Conservation (phyloP, 139 green algal genomes). For the Picochlorum sp. region DNA sequence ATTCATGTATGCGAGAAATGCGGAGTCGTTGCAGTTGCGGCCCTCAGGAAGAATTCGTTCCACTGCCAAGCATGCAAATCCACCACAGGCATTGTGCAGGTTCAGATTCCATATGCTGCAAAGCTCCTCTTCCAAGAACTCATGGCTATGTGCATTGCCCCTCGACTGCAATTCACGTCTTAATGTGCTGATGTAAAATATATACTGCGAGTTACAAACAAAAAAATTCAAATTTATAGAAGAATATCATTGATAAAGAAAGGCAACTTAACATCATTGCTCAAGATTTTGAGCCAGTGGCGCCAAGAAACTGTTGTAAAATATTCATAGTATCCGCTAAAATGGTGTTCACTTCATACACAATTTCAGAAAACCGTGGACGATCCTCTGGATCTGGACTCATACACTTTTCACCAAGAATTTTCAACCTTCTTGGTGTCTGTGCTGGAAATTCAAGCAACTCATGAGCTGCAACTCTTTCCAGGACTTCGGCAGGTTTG, state of each 20-base stretch:
- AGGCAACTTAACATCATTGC: not conserved
- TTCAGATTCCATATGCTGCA: slow-evolving; percentile 86
- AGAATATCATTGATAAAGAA: not conserved
- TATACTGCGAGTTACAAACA: not conserved
- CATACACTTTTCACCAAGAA: slow-evolving; percentile 29
- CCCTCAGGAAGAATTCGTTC: slow-evolving; percentile 82
- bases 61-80: slow-evolving; percentile 50
- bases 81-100: slow-evolving; percentile 53
- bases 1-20: slow-evolving; percentile 79
- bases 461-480: slow-evolving; percentile 28
- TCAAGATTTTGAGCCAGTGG: not conserved
- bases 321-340: slow-evolving; percentile 29
- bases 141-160: slow-evolving; percentile 62
- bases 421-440: slow-evolving; percentile 32
- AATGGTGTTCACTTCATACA: slow-evolving; percentile 29
- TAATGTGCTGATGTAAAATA: not conserved
- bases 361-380: slow-evolving; percentile 28
- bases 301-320: slow-evolving; percentile 25
- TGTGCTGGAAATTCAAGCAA: slow-evolving; percentile 30
- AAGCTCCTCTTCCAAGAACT: slow-evolving; percentile 96
- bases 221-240: slow-evolving; percentile 5
- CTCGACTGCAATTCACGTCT: slow-evolving; percentile 8
- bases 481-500: slow-evolving; percentile 30
- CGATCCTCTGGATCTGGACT: slow-evolving; percentile 6
- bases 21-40: slow-evolving; percentile 75